Percentiles rank a stretch among this genome's conserved stretches.
phyloP scores from a whole-genome alignment of 306 rosid species.

The Trichosanthes truncata region DNA sequence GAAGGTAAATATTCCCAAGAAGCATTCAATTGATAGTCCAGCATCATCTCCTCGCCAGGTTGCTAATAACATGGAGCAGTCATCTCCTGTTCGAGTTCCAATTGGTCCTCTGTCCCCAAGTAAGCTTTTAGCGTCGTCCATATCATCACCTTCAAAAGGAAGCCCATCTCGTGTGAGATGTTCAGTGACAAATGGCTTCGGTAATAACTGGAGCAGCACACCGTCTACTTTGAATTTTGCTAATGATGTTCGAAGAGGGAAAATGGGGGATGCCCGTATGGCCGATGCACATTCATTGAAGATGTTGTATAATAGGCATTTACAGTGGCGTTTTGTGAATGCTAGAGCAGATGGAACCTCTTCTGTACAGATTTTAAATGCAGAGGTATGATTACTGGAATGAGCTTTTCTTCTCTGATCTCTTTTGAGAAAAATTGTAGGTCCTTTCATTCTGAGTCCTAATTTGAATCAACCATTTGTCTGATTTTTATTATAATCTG shows the following conservation, averaged over 20 bases:
- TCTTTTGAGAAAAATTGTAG: not conserved
- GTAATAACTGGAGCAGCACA: constrained; percentile 28
- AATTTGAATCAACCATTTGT: not conserved
- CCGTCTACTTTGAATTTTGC: constrained; percentile 64
- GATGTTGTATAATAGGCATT: constrained; percentile 59
- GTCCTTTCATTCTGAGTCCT: not conserved
- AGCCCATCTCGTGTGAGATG: constrained; percentile 64
- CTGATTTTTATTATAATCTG: not conserved
- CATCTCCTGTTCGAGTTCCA: constrained; percentile 47
- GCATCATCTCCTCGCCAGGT: constrained; percentile 56
- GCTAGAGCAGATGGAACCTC: constrained; percentile 61
- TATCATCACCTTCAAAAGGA: constrained; percentile 58
- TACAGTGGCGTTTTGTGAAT: constrained; percentile 86
- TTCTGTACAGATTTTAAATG: constrained; percentile 52
- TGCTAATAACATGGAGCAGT: constrained; percentile 35
- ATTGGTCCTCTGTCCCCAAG: constrained; percentile 65
- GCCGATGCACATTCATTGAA: constrained; percentile 64
- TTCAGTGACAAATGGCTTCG: constrained; percentile 24
- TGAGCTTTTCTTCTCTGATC: not conserved
- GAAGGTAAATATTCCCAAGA: constrained; percentile 32
- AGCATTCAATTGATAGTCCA: constrained; percentile 34
- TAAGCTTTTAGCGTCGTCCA: constrained; percentile 29
- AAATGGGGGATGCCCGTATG: constrained; percentile 50
- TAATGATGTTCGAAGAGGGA: constrained; percentile 57
- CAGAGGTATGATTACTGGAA: constrained; percentile 54